A percentile compares a stretch with the other conserved stretches of the same genome.
These are phyloP conservation scores for Pestalotiopsis sp. DNA, from an alignment of 2,329 filamentous ascomycete genomes.

Conservation along the genomic window DNA sequence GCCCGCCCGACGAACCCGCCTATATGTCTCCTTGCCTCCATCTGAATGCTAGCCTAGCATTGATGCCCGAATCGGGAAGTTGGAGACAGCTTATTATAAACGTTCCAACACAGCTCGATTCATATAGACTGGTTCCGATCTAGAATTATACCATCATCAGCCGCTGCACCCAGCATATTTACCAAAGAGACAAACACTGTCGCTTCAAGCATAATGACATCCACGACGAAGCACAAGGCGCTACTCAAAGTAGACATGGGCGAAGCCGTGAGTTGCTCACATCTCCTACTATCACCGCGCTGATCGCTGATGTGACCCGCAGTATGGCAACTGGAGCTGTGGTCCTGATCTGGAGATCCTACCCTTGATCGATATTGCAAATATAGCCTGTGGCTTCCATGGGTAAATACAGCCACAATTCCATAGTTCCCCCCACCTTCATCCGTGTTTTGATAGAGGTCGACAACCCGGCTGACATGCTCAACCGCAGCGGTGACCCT, in stretches of 20 bases:
- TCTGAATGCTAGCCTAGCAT: not conserved
- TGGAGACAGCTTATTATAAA: not conserved
- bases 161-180: not conserved
- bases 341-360: conserved; percentile 62
- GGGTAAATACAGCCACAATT: conserved; percentile 13
- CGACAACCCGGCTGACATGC: not conserved
- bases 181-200: too few relatives aligned
- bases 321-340: conserved; percentile 46
- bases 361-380: conserved; percentile 62
- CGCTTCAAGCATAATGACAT: not conserved
- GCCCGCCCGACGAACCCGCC: not conserved
- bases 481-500: conserved; percentile 44
- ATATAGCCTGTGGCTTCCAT: conserved; percentile 63
- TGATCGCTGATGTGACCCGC: not conserved
- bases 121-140: not conserved
- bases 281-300: too few relatives aligned
- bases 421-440: not conserved
- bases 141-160: not conserved
- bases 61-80: not conserved
- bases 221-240: not conserved
- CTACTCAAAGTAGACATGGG: not conserved
- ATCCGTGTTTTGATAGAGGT: not conserved
- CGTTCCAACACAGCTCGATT: too few relatives aligned
- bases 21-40: not conserved
- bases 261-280: not conserved